Conservation (phyloP, 768 basidiomycete genomes). For the Suillus brevipes region DNA sequence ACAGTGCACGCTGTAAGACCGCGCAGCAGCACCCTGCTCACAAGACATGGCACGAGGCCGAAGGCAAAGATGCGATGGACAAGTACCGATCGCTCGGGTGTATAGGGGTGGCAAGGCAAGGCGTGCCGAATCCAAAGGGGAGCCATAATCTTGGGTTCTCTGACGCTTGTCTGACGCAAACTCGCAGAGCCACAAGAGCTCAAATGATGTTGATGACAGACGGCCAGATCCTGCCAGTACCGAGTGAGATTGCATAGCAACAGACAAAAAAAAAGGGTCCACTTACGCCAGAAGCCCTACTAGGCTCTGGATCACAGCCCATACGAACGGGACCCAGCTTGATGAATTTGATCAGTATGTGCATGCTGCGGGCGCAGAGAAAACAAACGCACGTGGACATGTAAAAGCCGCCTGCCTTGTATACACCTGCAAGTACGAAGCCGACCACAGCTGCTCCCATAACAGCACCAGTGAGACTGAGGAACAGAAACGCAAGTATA, state of each 20-base stretch:
- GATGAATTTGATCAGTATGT: neutral
- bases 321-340: constrained; percentile 46
- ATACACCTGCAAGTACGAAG: constrained; percentile 41
- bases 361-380: constrained; percentile 2
- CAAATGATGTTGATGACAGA: constrained; percentile 43
- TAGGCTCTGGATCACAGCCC: constrained; percentile 42
- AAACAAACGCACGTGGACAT: constrained; percentile 41
- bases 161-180: neutral
- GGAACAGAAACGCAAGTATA: constrained; percentile 34
- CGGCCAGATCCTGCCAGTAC: constrained; percentile 41
- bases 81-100: neutral
- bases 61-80: neutral
- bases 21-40: neutral
- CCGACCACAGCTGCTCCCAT: constrained; percentile 40
- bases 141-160: neutral
- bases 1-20: neutral
- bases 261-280: neutral
- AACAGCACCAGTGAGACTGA: constrained; percentile 39
- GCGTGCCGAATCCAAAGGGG: neutral
- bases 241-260: neutral
- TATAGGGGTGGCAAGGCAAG: constrained; percentile 1
- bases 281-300: constrained; percentile 42
- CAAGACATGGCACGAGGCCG: neutral
- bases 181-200: constrained; percentile 1
- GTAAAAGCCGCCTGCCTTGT: constrained; percentile 36